Base-by-base conservation (phyloP, 2,329 filamentous ascomycete species). In the Arachnopeziza araneosa region DNA sequence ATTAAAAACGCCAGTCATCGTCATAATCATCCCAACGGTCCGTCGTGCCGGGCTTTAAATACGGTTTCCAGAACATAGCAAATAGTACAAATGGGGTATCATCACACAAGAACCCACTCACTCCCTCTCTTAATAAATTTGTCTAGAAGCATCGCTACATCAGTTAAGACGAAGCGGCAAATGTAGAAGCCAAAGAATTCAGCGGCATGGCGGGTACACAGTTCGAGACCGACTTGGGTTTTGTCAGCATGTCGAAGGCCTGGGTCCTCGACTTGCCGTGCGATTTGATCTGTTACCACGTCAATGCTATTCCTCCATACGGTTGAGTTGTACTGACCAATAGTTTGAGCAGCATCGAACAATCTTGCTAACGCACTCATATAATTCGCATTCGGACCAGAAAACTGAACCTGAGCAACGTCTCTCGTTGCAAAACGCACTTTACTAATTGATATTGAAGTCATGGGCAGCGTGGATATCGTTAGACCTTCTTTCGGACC, bases 171-270 rank as follows among this genome's bases (percentile, higher is more conserved):
- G 73, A 99, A 99, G 21, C 95, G 88, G 75, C 93, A 97, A 26
- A 99, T 83, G 73, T 95, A 98, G 75, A 99, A 97, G 19, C 89
- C 93, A 73, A 99, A 99, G 75, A 99, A 99, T 75, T 99, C 95
- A 36, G 93, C 91, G 8, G 93, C 95, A 74, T 97, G 93, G 50
- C 93, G 85, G 44, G 92, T 92, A 72, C 91, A 95, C 50, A 99
- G 83, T 76, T 99, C 95, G 36, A 99, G 83, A 10, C 95, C 95
- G 57, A 99, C 93, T 72, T 97, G 93, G 9, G 95, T 98, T 70
- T 91, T 92, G 68, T 93, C 93, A 21, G 91, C 92, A 75, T 95
- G 91, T 67, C 90, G 90, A 58, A 98, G 83, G 10, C 93, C 93
- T 6, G 93, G 93, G 71, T 98, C 93, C 72, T 97, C 93, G 53